Evolutionary conservation across 2,329 filamentous ascomycete species (phyloP), one percentile per base, ranked within the genome.

Genomic region (Endoconidiophora polonica): DNA sequence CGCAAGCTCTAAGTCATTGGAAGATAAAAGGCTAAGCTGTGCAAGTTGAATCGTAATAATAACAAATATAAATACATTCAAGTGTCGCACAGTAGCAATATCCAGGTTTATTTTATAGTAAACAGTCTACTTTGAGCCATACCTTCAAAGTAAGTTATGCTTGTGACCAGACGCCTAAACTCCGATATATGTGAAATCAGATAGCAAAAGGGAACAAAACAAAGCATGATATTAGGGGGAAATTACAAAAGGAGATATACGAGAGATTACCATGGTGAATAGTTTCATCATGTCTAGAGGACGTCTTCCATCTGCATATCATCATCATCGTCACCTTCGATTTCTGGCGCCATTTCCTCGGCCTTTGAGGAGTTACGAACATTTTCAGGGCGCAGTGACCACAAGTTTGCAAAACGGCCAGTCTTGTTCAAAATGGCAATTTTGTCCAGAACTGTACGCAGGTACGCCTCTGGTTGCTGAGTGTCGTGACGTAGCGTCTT

Each of bases 401-500:
- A 96, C 57, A 82, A 81, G 62, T 87, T 90, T 47, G 85, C 82
- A 61, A 93, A 94, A 2, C 79, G 74, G 23, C 90, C 90, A 44
- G 79, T 81, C 63, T 87, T 85, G 61, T 93, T 81, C 54, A 94
- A 67, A 18, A 83, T 77, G 0, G 86, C 90, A 53, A 96, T 77
- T 60, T 86, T 79, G 55, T 88, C 83, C 57, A 98, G 67, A 1
- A 81, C 82, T 61, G 91, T 78, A 49, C 90, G 86, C 54, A 98
- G 76, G 63, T 88, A 96, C n/a, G 83, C 80, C 62, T 96, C 91
- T 1, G 91, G 91, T 66, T 98, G 91, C 53, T 81, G 76, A 38
- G 93, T 76, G 54, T 74, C 70, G 46, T 78, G 72, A 55, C 86
- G 86, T 57, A 98, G 75, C 4, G 83, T 77, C 60, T 86, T 88